Evolutionary conservation across 306 rosid species (phyloP).

Genomic region (Cajanus cajan): DNA sequence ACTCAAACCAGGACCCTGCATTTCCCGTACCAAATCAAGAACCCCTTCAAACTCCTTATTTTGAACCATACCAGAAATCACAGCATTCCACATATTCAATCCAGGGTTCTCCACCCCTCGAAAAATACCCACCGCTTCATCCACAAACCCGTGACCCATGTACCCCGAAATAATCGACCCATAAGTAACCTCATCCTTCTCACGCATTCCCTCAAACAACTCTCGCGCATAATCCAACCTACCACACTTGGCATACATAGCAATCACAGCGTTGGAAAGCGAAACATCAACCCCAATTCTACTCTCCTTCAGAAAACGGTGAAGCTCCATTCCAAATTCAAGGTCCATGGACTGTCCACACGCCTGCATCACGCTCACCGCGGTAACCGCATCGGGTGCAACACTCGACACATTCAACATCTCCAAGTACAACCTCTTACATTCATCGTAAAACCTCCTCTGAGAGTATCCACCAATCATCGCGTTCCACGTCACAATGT

Average conservation of each 20-base stretch:
- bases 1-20: constrained; percentile 58
- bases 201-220: constrained; percentile 65
- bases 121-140: constrained; percentile 63
- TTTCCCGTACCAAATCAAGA: constrained; percentile 52
- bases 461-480: constrained; percentile 88
- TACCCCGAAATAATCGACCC: constrained; percentile 70
- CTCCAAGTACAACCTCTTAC: constrained; percentile 59
- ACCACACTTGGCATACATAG: constrained; percentile 82
- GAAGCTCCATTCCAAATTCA: constrained; percentile 65
- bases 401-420: constrained; percentile 43
- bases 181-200: constrained; percentile 69
- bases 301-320: constrained; percentile 44
- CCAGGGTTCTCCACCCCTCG: constrained; percentile 44
- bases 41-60: constrained; percentile 49
- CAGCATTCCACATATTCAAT: constrained; percentile 70
- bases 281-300: constrained; percentile 52
- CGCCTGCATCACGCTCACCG: constrained; percentile 75
- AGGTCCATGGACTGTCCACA: constrained; percentile 87
- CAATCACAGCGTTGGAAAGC: constrained; percentile 69
- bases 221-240: constrained; percentile 70
- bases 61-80: constrained; percentile 80
- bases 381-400: constrained; percentile 56
- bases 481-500: constrained; percentile 83
- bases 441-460: constrained; percentile 58
- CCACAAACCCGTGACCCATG: constrained; percentile 70